phyloP scores from a whole-genome alignment of 305 asterid genomes.

The Solanum hybrid region DNA sequence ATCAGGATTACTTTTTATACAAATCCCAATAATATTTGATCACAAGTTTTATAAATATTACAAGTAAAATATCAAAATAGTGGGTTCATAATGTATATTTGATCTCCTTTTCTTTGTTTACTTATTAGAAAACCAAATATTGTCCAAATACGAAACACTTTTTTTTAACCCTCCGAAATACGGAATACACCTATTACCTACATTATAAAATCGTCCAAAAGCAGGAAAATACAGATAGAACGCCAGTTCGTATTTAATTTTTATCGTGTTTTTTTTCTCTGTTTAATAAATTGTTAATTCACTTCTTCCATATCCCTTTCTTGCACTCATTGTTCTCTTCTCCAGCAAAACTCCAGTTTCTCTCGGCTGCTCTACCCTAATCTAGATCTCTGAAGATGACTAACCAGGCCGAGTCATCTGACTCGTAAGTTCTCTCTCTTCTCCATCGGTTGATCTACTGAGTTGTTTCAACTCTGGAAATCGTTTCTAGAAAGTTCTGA shows the following conservation, averaged over 20 bases:
- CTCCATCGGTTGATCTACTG: neutral
- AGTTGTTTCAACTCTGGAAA: neutral
- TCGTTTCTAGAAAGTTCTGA: neutral
- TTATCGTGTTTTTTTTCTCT: neutral
- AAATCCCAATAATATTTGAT: neutral
- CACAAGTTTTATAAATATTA: too few species aligned
- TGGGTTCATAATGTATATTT: neutral
- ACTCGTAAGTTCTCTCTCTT: conserved; percentile 38
- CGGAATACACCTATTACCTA: neutral
- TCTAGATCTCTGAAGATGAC: conserved; percentile 29
- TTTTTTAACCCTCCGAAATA: neutral
- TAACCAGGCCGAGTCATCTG: conserved; percentile 62
- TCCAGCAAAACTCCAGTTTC: neutral
- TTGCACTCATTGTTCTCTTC: neutral
- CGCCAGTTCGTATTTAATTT: neutral
- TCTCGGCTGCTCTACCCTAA: neutral
- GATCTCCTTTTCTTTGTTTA: neutral
- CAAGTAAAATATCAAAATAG: neutral
- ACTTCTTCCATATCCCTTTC: neutral
- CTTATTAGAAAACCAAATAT: neutral
- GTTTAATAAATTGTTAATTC: neutral
- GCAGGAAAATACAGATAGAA: neutral
- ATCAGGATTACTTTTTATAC: too few species aligned
- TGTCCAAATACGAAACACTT: neutral
- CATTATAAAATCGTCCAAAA: neutral